Evolutionary conservation across 129 eudicot species (phyloP), one percentile per base, ranked within the genome.

Genomic region (Silybum marianum): DNA sequence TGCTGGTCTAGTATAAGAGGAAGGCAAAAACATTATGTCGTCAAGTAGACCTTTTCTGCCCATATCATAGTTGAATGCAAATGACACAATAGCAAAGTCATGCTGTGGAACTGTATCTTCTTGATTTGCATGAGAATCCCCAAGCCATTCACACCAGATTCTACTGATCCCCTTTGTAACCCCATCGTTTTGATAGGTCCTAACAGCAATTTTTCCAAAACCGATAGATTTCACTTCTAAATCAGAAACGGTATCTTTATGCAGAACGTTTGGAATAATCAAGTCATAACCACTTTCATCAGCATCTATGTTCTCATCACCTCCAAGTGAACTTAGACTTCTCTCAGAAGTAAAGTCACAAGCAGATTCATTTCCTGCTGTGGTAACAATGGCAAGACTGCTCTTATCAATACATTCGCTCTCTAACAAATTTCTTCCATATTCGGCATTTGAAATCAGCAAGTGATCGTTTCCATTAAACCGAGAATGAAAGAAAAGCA

Each of bases 131-230:
- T 28, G 65, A 66, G 11, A 65, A n/a, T 80, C 85, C 71, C 90
- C 98, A 21, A 93, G 72, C 98, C 98, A 93, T 75, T 93, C 97
- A 84, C 94, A 93, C 98, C 98, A 93, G 76, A 93, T 86, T 75
- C 87, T 84, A 30, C 71, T 81, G 58, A 91, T 87, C 51, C 84
- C 84, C 58, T 81, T 80, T 24, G 81, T 54, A 39, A 38, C 70
- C 51, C 83, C 93, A 66, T 87, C 97, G 79, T 78, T 84, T 79
- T 85, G 80, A 32, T 23, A 42, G n/a, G 83, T 71, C 82, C 91
- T 87, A 79, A 92, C 87, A 82, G 86, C 81, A 82, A 93, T 90
- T 73, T 77, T 77, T 11, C 91, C 98, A 83, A 83, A 78, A n/a
- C 98, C 98, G 28, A 86, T 81, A 14, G 72, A 69, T 63, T 72